Evolutionary conservation across 116 monocot genomes (phyloP).

Genomic region (Iris pallida): DNA sequence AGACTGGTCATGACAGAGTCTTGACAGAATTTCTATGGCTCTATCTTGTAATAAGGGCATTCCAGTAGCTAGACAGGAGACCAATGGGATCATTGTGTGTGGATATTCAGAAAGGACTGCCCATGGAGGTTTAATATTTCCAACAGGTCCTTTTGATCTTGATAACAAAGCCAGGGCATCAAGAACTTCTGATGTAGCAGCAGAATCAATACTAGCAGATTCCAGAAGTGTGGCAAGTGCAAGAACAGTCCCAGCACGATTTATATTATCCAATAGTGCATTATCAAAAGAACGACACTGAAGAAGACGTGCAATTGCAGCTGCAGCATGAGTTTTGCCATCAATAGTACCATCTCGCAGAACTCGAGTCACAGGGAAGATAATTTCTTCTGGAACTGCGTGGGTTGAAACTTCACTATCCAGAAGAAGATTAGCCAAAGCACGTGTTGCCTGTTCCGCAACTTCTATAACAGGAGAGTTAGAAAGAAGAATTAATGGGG

Average conservation of each 20-base stretch:
- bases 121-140: conserved; percentile 52
- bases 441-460: conserved; percentile 71
- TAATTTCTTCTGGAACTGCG: conserved; percentile 51
- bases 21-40: conserved; percentile 78
- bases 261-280: conserved; percentile 37
- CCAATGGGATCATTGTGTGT: conserved; percentile 53
- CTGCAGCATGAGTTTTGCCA: conserved; percentile 80
- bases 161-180: conserved; percentile 65
- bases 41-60: conserved; percentile 61
- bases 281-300: conserved; percentile 44
- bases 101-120: conserved; percentile 54
- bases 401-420: conserved; percentile 55
- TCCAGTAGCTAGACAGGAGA: conserved; percentile 62
- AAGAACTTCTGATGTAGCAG: conserved; percentile 74
- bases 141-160: conserved; percentile 34
- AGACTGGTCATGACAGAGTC: conserved; percentile 57
- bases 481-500: conserved; percentile 52
- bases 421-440: conserved; percentile 80
- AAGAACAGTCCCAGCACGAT: conserved; percentile 68
- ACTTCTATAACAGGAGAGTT: conserved; percentile 62
- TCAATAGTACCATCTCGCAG: conserved; percentile 63
- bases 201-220: conserved; percentile 48
- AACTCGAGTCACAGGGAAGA: conserved; percentile 62
- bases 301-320: conserved; percentile 76
- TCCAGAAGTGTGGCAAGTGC: conserved; percentile 63